Evolutionary conservation across 306 rosid species (phyloP), one percentile per base, ranked within the genome.

Genomic region (Fagus sylvatica): DNA sequence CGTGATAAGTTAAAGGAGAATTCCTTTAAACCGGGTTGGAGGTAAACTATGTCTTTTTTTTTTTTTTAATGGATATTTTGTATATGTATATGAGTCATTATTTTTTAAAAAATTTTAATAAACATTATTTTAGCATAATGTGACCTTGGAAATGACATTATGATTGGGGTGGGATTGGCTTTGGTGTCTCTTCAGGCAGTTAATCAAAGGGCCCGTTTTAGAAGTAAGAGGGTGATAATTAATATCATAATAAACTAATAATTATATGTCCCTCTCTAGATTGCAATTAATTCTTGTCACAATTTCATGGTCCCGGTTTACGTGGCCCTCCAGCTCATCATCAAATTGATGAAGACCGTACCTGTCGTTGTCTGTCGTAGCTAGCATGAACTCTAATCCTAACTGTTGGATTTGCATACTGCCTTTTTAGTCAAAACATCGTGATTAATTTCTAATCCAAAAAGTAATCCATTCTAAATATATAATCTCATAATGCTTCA

Each of bases 141-240:
- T 72, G 69, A 65, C 42, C 11, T 41, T 53, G 46, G 53, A 65
- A 43, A 73, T 32, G 69, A 71, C 73, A 51, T 43, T 69, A 65
- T 71, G 7, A 54, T 55, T 66, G 39, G 15, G 48, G 40, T 61
- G 49, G n/a, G 28, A 40, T 51, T 46, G 43, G 78, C 11, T 36
- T 36, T 64, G 71, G 65, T 16, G 32, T 2, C 22, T 16, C 10
- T 13, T 56, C 5, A 30, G 4, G 0, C 37, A 22, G 17, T 57
- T 1, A 2, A 7, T 19, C 10, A 22, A 22, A 8, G 7, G 65
- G 32, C 19, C 32, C 13, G 11, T 28, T 73, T 56, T 34, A 17
- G 51, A 39, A 39, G 49, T 22, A 56, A 56, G 48, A 22, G 28
- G 15, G 17, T 32, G 2, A 53, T 72, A 4, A 72, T 72, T 22